Percentiles rank a stretch among this genome's conserved stretches.
phyloP scores from a whole-genome alignment of 1,284 basidiomycete species.

The Puccinia triticina region DNA sequence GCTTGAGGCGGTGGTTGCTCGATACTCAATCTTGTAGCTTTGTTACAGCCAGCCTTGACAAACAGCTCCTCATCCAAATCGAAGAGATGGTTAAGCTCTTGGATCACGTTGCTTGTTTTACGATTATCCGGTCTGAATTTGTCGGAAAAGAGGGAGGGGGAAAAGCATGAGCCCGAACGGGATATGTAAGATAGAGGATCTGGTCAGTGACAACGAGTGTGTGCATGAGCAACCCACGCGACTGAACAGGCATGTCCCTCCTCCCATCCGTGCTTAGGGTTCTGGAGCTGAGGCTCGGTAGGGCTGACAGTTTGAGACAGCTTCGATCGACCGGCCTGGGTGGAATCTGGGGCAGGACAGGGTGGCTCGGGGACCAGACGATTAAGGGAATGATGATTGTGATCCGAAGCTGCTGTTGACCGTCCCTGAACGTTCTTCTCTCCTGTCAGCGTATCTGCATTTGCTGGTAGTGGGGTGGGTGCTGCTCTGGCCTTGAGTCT shows the following conservation, averaged over 20 bases:
- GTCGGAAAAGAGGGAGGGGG: background rate
- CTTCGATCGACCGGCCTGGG: background rate
- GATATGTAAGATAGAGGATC: background rate
- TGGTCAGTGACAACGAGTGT: background rate
- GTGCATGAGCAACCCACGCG: background rate
- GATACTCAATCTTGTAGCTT: background rate
- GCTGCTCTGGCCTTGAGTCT: background rate
- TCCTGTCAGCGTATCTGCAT: background rate
- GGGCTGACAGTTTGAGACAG: background rate
- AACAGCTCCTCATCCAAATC: background rate
- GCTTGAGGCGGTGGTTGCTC: background rate
- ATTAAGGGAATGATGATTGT: too few species aligned
- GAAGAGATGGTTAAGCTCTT: background rate
- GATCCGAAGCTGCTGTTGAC: background rate
- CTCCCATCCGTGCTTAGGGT: background rate
- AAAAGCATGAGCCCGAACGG: background rate
- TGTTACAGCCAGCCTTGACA: background rate
- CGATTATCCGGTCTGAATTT: background rate
- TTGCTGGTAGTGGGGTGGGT: background rate
- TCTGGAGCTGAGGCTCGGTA: background rate
- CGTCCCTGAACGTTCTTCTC: background rate
- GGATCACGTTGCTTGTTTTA: background rate
- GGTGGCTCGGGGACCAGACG: too few species aligned
- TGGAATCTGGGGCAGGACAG: too few species aligned
- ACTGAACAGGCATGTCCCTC: background rate